Percentiles rank a stretch among this genome's conserved stretches.
These are phyloP conservation scores for Aspergillus chevalieri DNA, from an alignment of 2,329 filamentous ascomycete species.

Conservation along the genomic window DNA sequence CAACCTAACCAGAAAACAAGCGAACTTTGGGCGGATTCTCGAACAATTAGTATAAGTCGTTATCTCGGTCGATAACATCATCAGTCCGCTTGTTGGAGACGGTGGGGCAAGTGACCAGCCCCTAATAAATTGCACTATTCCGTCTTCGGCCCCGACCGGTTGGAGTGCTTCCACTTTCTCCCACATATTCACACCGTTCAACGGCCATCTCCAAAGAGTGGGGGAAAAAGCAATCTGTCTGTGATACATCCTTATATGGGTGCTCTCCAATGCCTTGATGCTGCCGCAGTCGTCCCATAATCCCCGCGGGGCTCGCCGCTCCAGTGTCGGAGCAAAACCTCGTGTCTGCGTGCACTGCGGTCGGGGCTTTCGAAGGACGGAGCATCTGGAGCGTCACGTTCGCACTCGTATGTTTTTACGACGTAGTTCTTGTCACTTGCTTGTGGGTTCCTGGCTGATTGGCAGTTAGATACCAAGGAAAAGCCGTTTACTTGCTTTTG, in stretches of 20 bases:
- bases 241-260: background rate
- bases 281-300: slow-evolving; percentile 25
- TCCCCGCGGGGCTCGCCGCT: slow-evolving; percentile 17
- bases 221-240: slow-evolving; percentile 9
- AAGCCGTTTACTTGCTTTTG: slow-evolving; percentile 33
- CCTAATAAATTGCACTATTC: background rate
- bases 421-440: background rate
- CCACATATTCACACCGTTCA: slow-evolving; percentile 1
- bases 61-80: background rate
- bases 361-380: slow-evolving; percentile 28
- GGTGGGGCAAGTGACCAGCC: background rate
- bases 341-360: slow-evolving; percentile 30
- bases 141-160: background rate
- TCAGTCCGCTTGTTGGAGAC: background rate
- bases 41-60: background rate
- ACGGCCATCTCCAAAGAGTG: slow-evolving; percentile 12
- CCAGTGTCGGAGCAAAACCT: slow-evolving; percentile 22
- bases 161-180: slow-evolving; percentile 3
- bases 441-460: slow-evolving; percentile 9
- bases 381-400: slow-evolving; percentile 32
- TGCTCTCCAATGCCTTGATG: slow-evolving; percentile 23
- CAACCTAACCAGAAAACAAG: background rate
- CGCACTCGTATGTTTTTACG: slow-evolving; percentile 23
- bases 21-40: background rate
- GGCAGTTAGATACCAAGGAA: slow-evolving; percentile 27